Conservation (phyloP, 2,329 filamentous ascomycete species). For the Pyricularia grisea region DNA sequence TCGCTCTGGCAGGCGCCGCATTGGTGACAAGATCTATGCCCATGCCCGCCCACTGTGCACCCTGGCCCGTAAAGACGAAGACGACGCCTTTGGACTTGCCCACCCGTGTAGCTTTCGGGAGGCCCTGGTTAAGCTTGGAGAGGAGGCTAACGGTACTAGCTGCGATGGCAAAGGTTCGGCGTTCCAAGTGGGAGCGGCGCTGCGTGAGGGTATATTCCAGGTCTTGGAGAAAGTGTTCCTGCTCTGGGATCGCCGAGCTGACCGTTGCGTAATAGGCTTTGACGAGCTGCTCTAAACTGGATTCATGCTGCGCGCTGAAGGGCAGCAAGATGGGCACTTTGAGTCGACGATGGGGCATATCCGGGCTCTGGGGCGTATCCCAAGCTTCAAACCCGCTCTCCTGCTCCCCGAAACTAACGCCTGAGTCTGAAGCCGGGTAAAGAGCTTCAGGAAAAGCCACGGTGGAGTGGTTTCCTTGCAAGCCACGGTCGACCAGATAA, state of each 20-base stretch:
- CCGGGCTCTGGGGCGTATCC: not conserved
- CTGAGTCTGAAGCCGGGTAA: not conserved
- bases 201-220: not conserved
- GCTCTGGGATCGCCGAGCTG: not conserved
- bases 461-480: not conserved
- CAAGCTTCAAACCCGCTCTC: not conserved
- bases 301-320: not conserved
- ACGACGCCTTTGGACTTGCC: constrained; percentile 4
- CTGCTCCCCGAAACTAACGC: not conserved
- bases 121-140: not conserved
- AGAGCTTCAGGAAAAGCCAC: not conserved
- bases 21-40: constrained; percentile 15
- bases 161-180: not conserved
- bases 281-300: not conserved
- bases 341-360: not conserved
- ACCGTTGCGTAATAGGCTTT: not conserved
- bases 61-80: constrained; percentile 21
- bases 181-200: not conserved
- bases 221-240: not conserved
- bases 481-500: not conserved
- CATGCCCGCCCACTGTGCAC: constrained; percentile 21
- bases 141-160: not conserved
- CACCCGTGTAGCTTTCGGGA: not conserved
- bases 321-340: not conserved
- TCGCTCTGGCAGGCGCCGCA: constrained; percentile 4